Base-by-base conservation (phyloP, 495 filamentous ascomycete species). In the Pseudomonodictys pantanalensis region DNA sequence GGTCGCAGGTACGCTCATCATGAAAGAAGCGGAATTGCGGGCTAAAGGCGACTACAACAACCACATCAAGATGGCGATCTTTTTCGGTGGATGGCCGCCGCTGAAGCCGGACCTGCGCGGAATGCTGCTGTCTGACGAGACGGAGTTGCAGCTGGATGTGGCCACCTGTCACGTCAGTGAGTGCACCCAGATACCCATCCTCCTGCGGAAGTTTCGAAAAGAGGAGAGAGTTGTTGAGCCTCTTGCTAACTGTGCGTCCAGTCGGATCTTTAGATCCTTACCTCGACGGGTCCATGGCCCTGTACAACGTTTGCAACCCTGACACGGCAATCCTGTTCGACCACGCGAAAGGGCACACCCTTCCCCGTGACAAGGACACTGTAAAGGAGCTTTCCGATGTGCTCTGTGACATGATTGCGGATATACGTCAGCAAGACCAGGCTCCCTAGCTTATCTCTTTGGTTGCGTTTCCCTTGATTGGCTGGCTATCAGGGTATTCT, bases 241-340 rank as follows among this genome's bases (percentile, higher is more conserved):
- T 20, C 32, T 52, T n/a, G 18, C 25, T 41, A 18, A 48, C 26
- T 20, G 17, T 18, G 49, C 15, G 20, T 15, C 38, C 12, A 59
- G 71, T 84, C 29, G 81, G 81, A 20, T 81, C 78, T 10, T 70
- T 77, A 22, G 83, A 86, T 64, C 78, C 80, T 1, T 82, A 80
- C 43, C 63, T 83, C 0, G 68, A 75, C 35, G 77, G 73, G 0
- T 74, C 78, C 1, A 73, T 84, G 55, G 78, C 79, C 18, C 67
- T 85, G 5, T 83, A 78, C 68, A 83, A 84, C 65, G 65, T 82
- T 24, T 86, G 81, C 65, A 74, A 81, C 44, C 73, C 67, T 24
- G 74, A 79, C 26, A 70, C 47, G 1, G 77, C 81, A 2, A 68
- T 73, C 45, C 68, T 83, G 23, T 83, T 81, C 52, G 81, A 83